Evolutionary conservation across 2,329 filamentous ascomycete genomes (phyloP).

Genomic region (Trichoderma sp.): DNA sequence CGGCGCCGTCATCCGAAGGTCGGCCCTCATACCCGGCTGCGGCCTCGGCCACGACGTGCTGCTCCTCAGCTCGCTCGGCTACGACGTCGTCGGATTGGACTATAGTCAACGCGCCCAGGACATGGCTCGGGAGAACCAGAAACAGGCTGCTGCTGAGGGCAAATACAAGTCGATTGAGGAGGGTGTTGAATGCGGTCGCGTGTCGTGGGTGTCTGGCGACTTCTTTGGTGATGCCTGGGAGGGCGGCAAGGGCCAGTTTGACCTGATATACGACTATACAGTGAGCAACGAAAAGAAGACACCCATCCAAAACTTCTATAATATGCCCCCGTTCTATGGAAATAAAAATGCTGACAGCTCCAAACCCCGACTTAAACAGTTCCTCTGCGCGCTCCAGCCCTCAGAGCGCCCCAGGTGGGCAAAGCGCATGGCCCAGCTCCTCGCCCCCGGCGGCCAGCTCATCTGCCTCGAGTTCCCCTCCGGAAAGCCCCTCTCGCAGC

Average conservation of each 20-base stretch:
- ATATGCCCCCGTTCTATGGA: neutral
- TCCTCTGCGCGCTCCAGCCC: constrained; percentile 61
- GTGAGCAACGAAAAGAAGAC: constrained; percentile 38
- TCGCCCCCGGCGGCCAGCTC: constrained; percentile 50
- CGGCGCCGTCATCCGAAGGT: constrained; percentile 29
- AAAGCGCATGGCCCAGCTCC: constrained; percentile 48
- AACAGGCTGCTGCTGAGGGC: constrained; percentile 38
- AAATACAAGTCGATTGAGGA: constrained; percentile 44
- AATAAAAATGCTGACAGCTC: neutral
- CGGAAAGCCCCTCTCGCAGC: constrained; percentile 61
- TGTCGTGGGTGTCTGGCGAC: constrained; percentile 60
- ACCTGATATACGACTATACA: constrained; percentile 64
- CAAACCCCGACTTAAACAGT: constrained; percentile 40
- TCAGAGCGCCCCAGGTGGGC: constrained; percentile 54
- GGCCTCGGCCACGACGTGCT: constrained; percentile 80
- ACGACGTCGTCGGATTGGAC: constrained; percentile 75
- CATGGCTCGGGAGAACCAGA: constrained; percentile 46
- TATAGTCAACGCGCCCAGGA: constrained; percentile 50
- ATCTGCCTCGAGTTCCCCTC: constrained; percentile 76
- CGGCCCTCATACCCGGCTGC: constrained; percentile 76
- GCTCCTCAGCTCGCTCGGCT: constrained; percentile 70
- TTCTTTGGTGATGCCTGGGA: constrained; percentile 65
- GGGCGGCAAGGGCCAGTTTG: constrained; percentile 53
- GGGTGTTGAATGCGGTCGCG: constrained; percentile 45
- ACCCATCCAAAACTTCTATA: neutral